Conservation (phyloP, 169 alveolate species). For the Plasmodium blacklocki region DNA sequence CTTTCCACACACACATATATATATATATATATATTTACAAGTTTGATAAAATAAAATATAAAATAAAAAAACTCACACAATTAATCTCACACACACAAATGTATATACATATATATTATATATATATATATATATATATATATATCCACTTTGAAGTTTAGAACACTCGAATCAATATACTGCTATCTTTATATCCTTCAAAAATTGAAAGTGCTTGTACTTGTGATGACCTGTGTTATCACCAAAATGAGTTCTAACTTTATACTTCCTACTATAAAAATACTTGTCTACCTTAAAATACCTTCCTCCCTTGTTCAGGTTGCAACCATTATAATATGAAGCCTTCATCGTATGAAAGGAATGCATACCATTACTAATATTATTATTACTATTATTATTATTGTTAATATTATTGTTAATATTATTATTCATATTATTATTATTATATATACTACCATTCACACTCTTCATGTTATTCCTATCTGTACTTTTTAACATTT, state of each 20-base stretch:
- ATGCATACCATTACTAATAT: neutral
- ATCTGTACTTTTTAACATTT: constrained; percentile 1
- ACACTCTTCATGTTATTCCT: neutral
- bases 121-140: too few relatives aligned
- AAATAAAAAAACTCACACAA: too few relatives aligned
- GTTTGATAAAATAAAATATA: too few relatives aligned
- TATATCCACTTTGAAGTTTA: too few relatives aligned
- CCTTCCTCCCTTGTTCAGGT: constrained; percentile 7
- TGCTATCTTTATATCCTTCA: constrained; percentile 41
- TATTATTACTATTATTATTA: neutral
- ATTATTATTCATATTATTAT: neutral
- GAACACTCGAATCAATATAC: constrained; percentile 15
- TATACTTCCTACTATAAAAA: constrained; percentile 37
- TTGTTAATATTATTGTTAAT: neutral
- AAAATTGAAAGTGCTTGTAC: constrained; percentile 18
- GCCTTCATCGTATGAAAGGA: constrained; percentile 12
- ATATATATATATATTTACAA: too few relatives aligned
- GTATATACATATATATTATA: too few relatives aligned
- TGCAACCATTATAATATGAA: constrained; percentile 34
- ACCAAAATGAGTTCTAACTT: constrained; percentile 20
- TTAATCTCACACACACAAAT: too few relatives aligned
- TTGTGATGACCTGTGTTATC: constrained; percentile 17
- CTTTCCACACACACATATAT: too few relatives aligned
- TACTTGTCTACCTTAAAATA: constrained; percentile 27
- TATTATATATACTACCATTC: neutral